Conservation (phyloP, 1,284 basidiomycete genomes). For the Moesziomyces sp. region DNA sequence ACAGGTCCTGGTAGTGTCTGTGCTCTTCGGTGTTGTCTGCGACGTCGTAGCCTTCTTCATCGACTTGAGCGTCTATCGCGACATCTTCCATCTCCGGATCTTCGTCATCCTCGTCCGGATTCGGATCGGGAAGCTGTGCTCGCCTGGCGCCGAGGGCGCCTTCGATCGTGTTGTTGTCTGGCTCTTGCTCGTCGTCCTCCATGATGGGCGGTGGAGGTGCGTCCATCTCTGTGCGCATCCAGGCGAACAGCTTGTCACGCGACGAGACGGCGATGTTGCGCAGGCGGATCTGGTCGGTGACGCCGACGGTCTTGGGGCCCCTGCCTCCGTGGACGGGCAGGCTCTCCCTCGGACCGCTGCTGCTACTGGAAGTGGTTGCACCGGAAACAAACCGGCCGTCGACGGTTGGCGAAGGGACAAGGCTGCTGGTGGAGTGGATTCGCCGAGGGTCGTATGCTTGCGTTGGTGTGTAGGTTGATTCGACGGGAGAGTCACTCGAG, state of each 20-base stretch:
- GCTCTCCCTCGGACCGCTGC: conserved; percentile 18
- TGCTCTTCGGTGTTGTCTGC: conserved; percentile 40
- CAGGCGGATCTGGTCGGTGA: conserved; percentile 57
- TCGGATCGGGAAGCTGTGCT: background rate
- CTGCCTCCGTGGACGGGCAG: conserved; percentile 44
- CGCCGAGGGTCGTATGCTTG: background rate
- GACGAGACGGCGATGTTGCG: conserved; percentile 58
- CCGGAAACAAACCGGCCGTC: conserved; percentile 28
- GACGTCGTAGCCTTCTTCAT: conserved; percentile 16
- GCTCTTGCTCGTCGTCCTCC: conserved; percentile 37
- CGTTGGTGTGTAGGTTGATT: background rate
- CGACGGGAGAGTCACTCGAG: background rate
- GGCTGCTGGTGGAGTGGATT: conserved; percentile 17
- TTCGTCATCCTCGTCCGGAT: conserved; percentile 8
- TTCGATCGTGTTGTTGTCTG: conserved; percentile 32
- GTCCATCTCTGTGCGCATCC: conserved; percentile 59
- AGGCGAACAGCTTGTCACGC: conserved; percentile 57
- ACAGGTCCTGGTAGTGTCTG: conserved; percentile 39
- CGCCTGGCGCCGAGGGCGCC: conserved; percentile 12
- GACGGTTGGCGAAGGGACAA: conserved; percentile 40
- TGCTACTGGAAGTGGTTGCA: background rate
- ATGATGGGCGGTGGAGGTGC: conserved; percentile 49
- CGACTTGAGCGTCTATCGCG: conserved; percentile 4
- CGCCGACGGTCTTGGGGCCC: conserved; percentile 42
- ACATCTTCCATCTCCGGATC: conserved; percentile 39